phyloP scores from a whole-genome alignment of 805 yeast genomes.

The Sungouiella thailandica region DNA sequence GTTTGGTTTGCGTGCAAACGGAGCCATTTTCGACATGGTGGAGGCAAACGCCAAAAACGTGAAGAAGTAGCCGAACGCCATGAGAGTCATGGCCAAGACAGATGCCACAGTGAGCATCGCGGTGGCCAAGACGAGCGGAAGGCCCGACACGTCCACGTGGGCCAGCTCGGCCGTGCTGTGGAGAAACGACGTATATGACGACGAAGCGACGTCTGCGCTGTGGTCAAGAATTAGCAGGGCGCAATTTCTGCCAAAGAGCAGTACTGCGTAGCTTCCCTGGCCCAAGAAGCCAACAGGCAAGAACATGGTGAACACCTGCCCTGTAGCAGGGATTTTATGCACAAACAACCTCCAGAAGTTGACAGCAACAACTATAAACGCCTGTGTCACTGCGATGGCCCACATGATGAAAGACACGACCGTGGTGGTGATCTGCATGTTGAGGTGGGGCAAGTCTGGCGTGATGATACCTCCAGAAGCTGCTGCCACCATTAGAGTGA shows the following conservation, averaged over 20 bases:
- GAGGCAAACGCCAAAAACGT: constrained; percentile 33
- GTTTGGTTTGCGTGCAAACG: constrained; percentile 29
- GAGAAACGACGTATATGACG: constrained; percentile 9
- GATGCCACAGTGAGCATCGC: constrained; percentile 17
- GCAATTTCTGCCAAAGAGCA: constrained; percentile 47
- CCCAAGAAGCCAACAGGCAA: constrained; percentile 82
- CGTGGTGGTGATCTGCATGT: constrained; percentile 48
- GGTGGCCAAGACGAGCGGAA: constrained; percentile 7
- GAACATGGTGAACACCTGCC: constrained; percentile 58
- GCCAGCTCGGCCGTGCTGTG: constrained; percentile 4
- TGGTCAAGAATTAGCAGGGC: constrained; percentile 16
- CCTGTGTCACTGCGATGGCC: constrained; percentile 63
- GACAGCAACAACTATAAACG: constrained; percentile 50
- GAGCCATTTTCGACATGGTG: constrained; percentile 38
- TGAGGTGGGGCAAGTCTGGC: constrained; percentile 35
- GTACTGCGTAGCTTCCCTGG: constrained; percentile 72
- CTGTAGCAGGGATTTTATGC: constrained; percentile 54
- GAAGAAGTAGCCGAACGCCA: constrained; percentile 55
- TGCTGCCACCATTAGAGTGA: constrained; percentile 71
- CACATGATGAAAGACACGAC: constrained; percentile 55
- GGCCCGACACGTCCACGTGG: constrained; percentile 2
- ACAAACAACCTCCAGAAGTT: constrained; percentile 57
- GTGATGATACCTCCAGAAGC: constrained; percentile 62
- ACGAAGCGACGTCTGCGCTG: constrained; percentile 3
- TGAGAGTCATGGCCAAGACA: constrained; percentile 34